Evolutionary conservation across 139 green algal genomes (phyloP), one percentile per base, ranked within the genome.

Genomic region (Chlorella sorokiniana): DNA sequence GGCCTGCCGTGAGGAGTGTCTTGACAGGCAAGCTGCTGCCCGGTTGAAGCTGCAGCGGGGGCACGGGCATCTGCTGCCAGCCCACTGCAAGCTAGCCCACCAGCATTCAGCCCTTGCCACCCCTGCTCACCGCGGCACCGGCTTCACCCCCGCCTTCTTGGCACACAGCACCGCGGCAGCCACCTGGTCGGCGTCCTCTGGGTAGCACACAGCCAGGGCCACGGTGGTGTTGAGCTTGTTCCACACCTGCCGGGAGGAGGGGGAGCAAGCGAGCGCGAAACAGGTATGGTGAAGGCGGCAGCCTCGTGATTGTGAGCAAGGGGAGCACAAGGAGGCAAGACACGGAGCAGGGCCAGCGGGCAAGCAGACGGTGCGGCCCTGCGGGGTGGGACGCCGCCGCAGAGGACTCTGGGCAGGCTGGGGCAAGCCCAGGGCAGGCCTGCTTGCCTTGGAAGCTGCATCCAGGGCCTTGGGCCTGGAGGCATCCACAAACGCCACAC

Each of bases 171-270:
- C 71, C 31, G 71, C 71, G 20, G 71, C 71, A 4, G 71, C 48
- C 33, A 78, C 71, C 20, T 78, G 48, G 27, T 65, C 22, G 18
- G 14, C 71, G 22, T 48, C 22, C 6, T 33, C 35, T 0, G 71
- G 71, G 33, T 52, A 78, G 45, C 33, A 48, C 71, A 78, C 71
- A 4, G 71, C 71, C 9, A 35, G 33, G 5, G 71, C 27, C 27
- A 45, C 35, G 20, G 71, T 78, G 71, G 31, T 65, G 48, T 78
- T 78, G 20, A 78, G 71, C 71, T 64, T 64, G 71, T 78, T 78
- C 71, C 71, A 78, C 20, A 78, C 71, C 33, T 67, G 71, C 5
- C 7, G 3, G 9, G 65, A 7, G 25, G 59, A 29, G 59, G 59
- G 10, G 59, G 59, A 6, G 14, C 11, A 64, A 5, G 10, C 65